Conservation (phyloP, 1,284 basidiomycete species). For the Austroboletus niveus region DNA sequence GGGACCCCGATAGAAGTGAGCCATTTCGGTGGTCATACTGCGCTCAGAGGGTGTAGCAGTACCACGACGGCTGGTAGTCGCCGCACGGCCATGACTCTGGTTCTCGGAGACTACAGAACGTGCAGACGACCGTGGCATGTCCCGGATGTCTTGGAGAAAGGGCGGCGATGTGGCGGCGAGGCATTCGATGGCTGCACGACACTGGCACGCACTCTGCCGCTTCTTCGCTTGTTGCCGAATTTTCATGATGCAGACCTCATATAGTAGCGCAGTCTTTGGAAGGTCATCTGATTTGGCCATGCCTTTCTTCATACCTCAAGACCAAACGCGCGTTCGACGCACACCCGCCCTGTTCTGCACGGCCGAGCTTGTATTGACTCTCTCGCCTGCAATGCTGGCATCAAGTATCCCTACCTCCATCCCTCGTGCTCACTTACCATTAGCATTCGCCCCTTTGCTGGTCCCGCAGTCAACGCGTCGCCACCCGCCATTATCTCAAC, state of each 20-base stretch:
- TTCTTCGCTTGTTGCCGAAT: no score
- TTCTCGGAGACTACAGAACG: background rate
- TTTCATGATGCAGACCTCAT: no score
- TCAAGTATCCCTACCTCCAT: slow-evolving; percentile 75
- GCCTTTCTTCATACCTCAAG: slow-evolving; percentile 85
- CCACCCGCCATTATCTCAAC: slow-evolving; percentile 81
- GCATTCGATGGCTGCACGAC: no score
- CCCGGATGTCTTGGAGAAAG: no score
- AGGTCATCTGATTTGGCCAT: slow-evolving; percentile 85
- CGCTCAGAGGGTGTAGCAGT: background rate
- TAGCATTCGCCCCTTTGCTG: slow-evolving; percentile 83
- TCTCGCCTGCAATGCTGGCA: slow-evolving; percentile 72
- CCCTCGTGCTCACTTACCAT: slow-evolving; percentile 10
- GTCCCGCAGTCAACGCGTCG: slow-evolving; percentile 80
- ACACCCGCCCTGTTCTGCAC: no score
- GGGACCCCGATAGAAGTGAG: background rate
- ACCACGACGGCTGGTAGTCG: background rate
- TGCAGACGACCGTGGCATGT: no score
- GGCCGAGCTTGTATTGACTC: slow-evolving; percentile 53
- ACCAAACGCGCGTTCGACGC: slow-evolving; percentile 84
- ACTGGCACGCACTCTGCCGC: no score
- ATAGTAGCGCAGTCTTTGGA: slow-evolving; percentile 59
- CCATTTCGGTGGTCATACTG: background rate
- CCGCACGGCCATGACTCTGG: no score
- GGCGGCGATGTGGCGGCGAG: no score